Conservation (phyloP, 345 rosid species). For the Mercurialis annua region DNA sequence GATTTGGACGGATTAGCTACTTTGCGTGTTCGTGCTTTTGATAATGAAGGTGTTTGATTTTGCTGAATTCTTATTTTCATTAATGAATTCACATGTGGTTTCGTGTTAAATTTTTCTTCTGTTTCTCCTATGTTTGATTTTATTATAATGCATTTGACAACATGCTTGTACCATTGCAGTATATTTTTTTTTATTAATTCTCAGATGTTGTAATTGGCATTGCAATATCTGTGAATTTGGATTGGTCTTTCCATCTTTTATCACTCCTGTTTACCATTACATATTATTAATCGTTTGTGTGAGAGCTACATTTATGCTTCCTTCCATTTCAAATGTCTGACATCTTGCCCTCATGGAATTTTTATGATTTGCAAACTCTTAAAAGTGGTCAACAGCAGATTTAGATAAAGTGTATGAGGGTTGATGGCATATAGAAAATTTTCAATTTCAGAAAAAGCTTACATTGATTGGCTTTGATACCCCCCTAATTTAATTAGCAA, state of each 20-base stretch:
- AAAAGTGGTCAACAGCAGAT: not conserved
- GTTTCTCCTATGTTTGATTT: not conserved
- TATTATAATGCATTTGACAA: not conserved
- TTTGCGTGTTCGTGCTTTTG: slow-evolving; percentile 87
- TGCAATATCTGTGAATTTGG: not conserved
- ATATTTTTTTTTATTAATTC: not conserved
- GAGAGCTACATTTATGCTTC: not conserved
- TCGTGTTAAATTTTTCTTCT: not conserved
- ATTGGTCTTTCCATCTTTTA: not conserved
- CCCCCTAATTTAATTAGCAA: slow-evolving; percentile 3
- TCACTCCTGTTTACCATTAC: not conserved
- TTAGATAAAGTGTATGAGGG: not conserved
- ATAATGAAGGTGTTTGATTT: slow-evolving; percentile 56
- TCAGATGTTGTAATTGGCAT: not conserved
- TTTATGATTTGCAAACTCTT: not conserved
- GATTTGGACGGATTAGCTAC: slow-evolving; percentile 96
- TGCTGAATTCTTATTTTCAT: not conserved
- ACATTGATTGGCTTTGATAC: not conserved
- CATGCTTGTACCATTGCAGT: not conserved
- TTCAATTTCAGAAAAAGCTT: not conserved
- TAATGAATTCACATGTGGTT: not conserved
- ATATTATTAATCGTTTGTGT: not conserved
- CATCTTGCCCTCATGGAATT: not conserved
- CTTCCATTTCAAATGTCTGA: not conserved
- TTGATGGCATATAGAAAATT: not conserved